Conservation (phyloP, 164 flowering plant species). For the Berberis thunbergii region DNA sequence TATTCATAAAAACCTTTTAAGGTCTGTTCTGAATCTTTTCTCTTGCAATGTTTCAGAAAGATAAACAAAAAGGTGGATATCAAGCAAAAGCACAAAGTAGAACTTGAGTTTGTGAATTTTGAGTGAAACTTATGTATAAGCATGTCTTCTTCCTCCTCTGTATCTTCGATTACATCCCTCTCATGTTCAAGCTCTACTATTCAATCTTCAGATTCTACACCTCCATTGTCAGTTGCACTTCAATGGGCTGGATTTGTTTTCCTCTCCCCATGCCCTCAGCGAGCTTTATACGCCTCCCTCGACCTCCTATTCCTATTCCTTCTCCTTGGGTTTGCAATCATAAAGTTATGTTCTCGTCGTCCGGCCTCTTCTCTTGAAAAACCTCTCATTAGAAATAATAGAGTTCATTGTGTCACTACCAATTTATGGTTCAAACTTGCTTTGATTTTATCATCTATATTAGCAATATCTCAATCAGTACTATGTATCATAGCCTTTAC, state of each 20-base stretch:
- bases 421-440: slow-evolving; percentile 47
- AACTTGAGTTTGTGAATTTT: background rate
- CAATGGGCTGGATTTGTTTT: slow-evolving; percentile 42
- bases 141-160: slow-evolving; percentile 19
- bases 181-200: slow-evolving; percentile 11
- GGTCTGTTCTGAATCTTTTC: background rate
- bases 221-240: slow-evolving; percentile 1
- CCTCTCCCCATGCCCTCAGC: slow-evolving; percentile 85
- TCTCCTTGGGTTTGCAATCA: slow-evolving; percentile 31
- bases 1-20: background rate
- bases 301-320: slow-evolving; percentile 46
- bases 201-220: slow-evolving; percentile 1
- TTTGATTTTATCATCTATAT: slow-evolving; percentile 28
- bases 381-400: slow-evolving; percentile 25
- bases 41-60: background rate
- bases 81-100: background rate
- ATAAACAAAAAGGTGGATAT: slow-evolving; percentile 1
- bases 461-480: slow-evolving; percentile 33
- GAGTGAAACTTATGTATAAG: background rate
- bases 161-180: slow-evolving; percentile 10
- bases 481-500: slow-evolving; percentile 31
- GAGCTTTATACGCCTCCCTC: slow-evolving; percentile 42
- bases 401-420: slow-evolving; percentile 16
- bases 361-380: slow-evolving; percentile 22
- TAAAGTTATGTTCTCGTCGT: slow-evolving; percentile 37